Evolutionary conservation across 305 asterid species (phyloP).

Genomic region (Ajuga reptans): DNA sequence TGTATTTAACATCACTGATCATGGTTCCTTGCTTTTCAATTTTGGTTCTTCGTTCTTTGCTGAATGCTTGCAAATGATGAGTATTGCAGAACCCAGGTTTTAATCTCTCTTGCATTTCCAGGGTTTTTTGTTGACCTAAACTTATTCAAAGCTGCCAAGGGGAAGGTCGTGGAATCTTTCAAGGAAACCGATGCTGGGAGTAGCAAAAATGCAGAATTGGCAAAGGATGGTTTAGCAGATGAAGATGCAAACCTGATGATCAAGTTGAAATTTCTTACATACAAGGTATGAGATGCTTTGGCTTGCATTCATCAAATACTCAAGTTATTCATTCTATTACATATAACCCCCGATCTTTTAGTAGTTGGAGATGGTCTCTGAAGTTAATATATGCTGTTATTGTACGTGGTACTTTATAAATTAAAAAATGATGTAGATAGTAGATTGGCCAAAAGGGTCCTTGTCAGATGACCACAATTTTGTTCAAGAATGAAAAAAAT

Average conservation of each 20-base stretch:
- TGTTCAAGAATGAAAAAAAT: not conserved
- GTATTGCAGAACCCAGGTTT: conserved; percentile 4
- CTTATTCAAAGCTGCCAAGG: conserved; percentile 62
- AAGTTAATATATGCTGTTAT: not conserved
- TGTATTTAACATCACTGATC: too few relatives aligned
- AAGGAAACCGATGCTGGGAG: conserved; percentile 29
- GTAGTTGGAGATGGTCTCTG: conserved; percentile 12
- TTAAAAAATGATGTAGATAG: not conserved
- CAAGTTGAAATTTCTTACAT: conserved; percentile 90
- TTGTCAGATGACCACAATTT: not conserved
- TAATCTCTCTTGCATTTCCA: conserved; percentile 32
- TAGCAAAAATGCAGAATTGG: conserved; percentile 30
- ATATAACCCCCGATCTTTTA: not conserved
- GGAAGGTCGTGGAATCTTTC: conserved; percentile 39
- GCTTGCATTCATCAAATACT: conserved; percentile 12
- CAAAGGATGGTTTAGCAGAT: conserved; percentile 62
- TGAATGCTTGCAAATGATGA: conserved; percentile 12
- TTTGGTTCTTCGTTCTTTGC: not conserved
- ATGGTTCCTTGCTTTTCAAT: not conserved
- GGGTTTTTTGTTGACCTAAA: conserved; percentile 91
- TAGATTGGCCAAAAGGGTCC: not conserved
- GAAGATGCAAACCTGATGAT: conserved; percentile 99
- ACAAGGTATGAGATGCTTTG: conserved; percentile 54
- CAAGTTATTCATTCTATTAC: not conserved
- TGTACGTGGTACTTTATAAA: not conserved